These are phyloP conservation scores for Colletotrichum australisinense DNA, from an alignment of 2,329 filamentous ascomycete genomes.

Conservation along the genomic window DNA sequence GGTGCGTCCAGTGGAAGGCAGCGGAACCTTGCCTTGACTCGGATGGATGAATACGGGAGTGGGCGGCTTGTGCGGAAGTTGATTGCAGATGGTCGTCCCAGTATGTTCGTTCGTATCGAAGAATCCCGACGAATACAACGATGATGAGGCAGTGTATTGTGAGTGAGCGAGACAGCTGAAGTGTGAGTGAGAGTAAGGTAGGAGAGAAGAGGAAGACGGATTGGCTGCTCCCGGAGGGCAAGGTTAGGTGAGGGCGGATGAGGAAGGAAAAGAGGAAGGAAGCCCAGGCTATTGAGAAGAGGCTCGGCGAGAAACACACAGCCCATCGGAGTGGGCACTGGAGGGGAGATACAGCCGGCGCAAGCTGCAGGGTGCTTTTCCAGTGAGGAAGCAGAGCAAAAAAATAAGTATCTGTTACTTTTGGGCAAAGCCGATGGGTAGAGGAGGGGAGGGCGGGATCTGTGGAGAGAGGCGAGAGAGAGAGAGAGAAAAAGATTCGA, in stretches of 20 bases:
- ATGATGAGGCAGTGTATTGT: not conserved
- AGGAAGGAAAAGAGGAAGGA: slow-evolving; percentile 18
- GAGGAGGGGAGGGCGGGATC: not conserved
- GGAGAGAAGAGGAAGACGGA: slow-evolving; percentile 1
- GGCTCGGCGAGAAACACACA: slow-evolving; percentile 33
- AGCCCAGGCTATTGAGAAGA: slow-evolving; percentile 8
- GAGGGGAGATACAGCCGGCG: slow-evolving; percentile 18
- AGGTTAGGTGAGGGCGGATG: slow-evolving; percentile 21
- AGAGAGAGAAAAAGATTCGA: not conserved
- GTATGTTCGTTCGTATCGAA: not conserved
- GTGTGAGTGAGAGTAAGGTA: not conserved
- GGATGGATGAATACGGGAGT: not conserved
- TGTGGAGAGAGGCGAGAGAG: not conserved
- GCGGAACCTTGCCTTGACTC: slow-evolving; percentile 23
- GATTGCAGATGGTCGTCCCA: not conserved
- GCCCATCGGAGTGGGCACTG: slow-evolving; percentile 27
- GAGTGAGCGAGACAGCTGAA: not conserved
- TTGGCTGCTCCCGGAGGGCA: not conserved
- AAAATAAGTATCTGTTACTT: not conserved
- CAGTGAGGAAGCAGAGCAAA: slow-evolving; percentile 11
- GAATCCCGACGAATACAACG: slow-evolving; percentile 25
- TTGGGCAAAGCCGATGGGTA: not conserved
- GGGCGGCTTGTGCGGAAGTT: not conserved
- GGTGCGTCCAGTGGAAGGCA: slow-evolving; percentile 9
- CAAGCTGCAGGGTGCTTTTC: slow-evolving; percentile 7